Evolutionary conservation across 139 green algal genomes (phyloP), one percentile per base, ranked within the genome.

Genomic region (Coccomyxa sp.): DNA sequence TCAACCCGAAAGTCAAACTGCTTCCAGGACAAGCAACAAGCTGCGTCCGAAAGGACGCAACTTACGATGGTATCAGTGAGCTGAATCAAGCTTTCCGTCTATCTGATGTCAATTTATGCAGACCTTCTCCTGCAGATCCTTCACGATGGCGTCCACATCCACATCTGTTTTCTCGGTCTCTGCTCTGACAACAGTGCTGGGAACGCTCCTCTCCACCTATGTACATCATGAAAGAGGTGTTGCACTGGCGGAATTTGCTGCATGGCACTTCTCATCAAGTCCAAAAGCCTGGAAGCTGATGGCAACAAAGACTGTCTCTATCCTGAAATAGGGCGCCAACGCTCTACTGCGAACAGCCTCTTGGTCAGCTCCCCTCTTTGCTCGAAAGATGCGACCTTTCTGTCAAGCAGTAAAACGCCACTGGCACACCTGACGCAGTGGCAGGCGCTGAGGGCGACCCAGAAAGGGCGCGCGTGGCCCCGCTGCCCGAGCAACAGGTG

Each of bases 121-220:
- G 76, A 95, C 93, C 89, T 96, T 95, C 0, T 88, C 88, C 78
- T 92, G 87, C 82, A 96, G 83, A 83, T 97, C 94, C 84, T 95
- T 94, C 13, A 95, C 84, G 13, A 95, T 67, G 81, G 90, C 77
- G 28, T 94, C 91, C 15, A 94, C 89, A 67, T 95, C 92, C 21
- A 91, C 85, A 28, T 77, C 71, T 31, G 71, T 77, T n/a, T 77
- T 77, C 23, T 77, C 71, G 16, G 71, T 32, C 71, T 77, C 71
- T 71, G 63, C 63, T 71, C 63, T 71, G 63, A 71, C 63, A 71
- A 71, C 21, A 25, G 63, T 25, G 18, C 63, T 71, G 18, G 18
- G 18, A 71, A 25, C 63, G 3, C 38, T 51, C 38, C 38, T 51
- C 38, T 51, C 38, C 38, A 51, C 38, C 38, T 51, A 7, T 51